Base-by-base conservation (phyloP, 2,329 filamentous ascomycete genomes). In the Zymoseptoria ardabiliae region DNA sequence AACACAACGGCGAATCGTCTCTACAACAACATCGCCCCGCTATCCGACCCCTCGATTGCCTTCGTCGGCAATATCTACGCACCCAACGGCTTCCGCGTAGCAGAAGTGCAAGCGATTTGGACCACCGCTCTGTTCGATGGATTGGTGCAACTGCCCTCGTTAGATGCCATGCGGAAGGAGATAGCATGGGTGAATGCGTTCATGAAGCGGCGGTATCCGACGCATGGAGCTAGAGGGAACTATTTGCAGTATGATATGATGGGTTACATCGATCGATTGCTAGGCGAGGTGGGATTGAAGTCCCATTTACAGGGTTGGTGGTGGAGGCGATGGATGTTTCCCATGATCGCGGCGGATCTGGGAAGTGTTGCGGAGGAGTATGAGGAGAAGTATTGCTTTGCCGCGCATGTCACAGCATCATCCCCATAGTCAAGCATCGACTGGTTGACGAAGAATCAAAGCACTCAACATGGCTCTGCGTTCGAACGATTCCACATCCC, bases 101-200 rank as follows among this genome's bases (percentile, higher is more conserved):
- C 70, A 8, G 67, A 69, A 58, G 62, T 62, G 4, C 71, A 73
- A 61, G 59, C 70, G 2, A 58, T 73, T 5, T 72, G 63, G 59
- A 64, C 66, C 13, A 60, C 64, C 13, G 70, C 70, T 4, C 63
- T 60, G 20, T 61, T 72, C 4, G 66, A 71, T 20, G 54, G 56
- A 19, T 35, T n/a, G 17, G n/a, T 62, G 21, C 17, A 9, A 23
- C 54, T 63, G 7, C 63, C 63, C 19, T 30, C 56, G 2, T 6
- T 17, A n/a, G 35, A 45, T n/a, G 35, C 17, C 13, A 45, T 45
- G 35, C 35, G 35, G 19, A 10, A 45, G 11, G 23, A 54, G 19
- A 58, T 63, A 8, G 61, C 63, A 4, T 57, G 50, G 53, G 54
- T 57, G n/a, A 58, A 55, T 23, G 60, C 59, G 9, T 66, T 61